Evolutionary conservation across 140 eudicot species (phyloP), one percentile per base, ranked within the genome.

Genomic region (Senecio squalidus): DNA sequence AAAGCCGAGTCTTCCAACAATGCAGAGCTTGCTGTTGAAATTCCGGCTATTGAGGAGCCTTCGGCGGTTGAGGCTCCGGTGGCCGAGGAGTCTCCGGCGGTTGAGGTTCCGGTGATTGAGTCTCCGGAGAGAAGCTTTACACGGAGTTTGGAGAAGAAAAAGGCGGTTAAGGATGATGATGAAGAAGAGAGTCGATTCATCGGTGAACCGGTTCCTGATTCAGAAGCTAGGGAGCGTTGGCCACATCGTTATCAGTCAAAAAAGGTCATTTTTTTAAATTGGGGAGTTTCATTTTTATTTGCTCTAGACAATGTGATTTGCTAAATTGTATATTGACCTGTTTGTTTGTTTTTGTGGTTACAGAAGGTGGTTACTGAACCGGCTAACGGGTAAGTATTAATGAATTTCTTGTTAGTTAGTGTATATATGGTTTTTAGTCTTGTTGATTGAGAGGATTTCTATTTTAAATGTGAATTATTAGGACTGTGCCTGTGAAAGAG

Each of bases 171-270:
- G 15, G 24, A 5, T 0, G 46, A 66, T 1, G 64, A 66, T 0
- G 74, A 18, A 1, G 78, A 59, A 2, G 74, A 66, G 64, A 49
- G 74, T 46, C 55, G 78, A 9, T 71, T 76, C 6, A 20, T 71
- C 14, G 82, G 78, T 3, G 82, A 64, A 14, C 74, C 74, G 3
- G 67, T 76, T 13, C 49, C 82, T 2, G 68, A 40, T 0, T 70
- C 44, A 0, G 80, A 78, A 48, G 79, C 84, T 58, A 45, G 21
- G 4, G 61, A 38, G 52, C 66, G 73, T 4, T 78, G 84, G 79
- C 84, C 84, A 25, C 79, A 73, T 33, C 79, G 84, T 1, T 77
- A 72, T 38, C 6, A 55, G 2, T 51, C n/a, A 1, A 45, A 58
- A 58, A 48, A 59, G 3, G 74, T 68, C 30, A 68, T 67, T 4